Percentiles rank a stretch among this genome's conserved stretches.
These are phyloP conservation scores for Colletotrichum australisinense DNA, from an alignment of 2,329 filamentous ascomycete species.

Conservation along the genomic window DNA sequence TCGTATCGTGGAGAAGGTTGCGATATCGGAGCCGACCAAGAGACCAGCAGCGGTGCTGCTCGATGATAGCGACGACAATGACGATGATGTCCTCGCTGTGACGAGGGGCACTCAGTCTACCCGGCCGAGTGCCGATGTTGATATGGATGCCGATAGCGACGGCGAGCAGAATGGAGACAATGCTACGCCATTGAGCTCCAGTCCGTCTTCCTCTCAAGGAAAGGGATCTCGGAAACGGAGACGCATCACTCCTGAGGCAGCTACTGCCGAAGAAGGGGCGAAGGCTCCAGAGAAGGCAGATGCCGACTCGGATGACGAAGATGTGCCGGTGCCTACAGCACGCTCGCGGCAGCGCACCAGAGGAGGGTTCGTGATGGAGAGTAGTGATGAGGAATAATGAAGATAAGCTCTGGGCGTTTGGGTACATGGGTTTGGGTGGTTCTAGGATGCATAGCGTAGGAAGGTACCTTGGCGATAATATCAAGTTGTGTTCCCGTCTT, in stretches of 20 bases:
- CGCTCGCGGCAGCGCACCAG: conserved; percentile 57
- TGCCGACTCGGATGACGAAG: conserved; percentile 49
- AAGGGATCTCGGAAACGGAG: conserved; percentile 25
- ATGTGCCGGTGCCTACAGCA: conserved; percentile 49
- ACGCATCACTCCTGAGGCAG: conserved; percentile 3
- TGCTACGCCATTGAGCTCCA: conserved; percentile 21
- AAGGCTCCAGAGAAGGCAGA: conserved; percentile 36
- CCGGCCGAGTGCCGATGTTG: conserved; percentile 37
- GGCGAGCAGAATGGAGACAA: neutral
- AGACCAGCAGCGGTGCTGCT: conserved; percentile 41
- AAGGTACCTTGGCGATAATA: neutral
- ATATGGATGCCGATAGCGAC: conserved; percentile 41
- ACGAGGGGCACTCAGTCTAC: conserved; percentile 36
- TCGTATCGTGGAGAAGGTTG: conserved; percentile 47
- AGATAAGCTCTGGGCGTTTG: conserved; percentile 10
- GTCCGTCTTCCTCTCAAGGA: conserved; percentile 28
- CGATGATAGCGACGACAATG: conserved; percentile 40
- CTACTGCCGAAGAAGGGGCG: neutral
- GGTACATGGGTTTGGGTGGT: neutral
- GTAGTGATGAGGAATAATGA: conserved; percentile 64
- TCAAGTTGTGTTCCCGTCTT: neutral
- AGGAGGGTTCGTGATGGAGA: conserved; percentile 69
- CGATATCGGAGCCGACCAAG: conserved; percentile 40
- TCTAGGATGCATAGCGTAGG: conserved; percentile 26
- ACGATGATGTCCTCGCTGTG: conserved; percentile 32